A percentile compares a stretch with the other conserved stretches of the same genome.
phyloP scores from a whole-genome alignment of 1,139 yeast species.

The Hemisphaericaspora lyxosophila region DNA sequence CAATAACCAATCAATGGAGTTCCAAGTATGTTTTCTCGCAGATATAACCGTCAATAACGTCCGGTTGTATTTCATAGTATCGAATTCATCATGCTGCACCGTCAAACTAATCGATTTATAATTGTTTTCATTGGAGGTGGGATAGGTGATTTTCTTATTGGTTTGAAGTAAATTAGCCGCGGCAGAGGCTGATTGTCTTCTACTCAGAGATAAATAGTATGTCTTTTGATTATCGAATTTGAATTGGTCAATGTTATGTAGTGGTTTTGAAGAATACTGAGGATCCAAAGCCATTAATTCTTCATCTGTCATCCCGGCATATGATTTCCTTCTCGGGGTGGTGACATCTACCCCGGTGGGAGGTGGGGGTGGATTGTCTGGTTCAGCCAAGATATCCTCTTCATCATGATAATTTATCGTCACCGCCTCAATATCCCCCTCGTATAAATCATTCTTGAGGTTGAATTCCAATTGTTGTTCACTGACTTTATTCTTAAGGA shows the following conservation, averaged over 20 bases:
- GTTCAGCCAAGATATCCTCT: slow-evolving; percentile 7
- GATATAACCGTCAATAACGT: slow-evolving; percentile 40
- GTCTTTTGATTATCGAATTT: slow-evolving; percentile 43
- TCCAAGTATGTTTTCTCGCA: slow-evolving; percentile 50
- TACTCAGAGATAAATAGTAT: slow-evolving; percentile 30
- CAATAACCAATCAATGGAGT: slow-evolving; percentile 41
- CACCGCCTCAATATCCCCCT: slow-evolving; percentile 21
- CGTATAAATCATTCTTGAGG: slow-evolving; percentile 22
- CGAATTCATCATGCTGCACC: slow-evolving; percentile 35
- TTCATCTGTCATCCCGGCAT: slow-evolving; percentile 63
- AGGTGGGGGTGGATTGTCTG: slow-evolving; percentile 5
- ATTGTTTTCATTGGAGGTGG: slow-evolving; percentile 40
- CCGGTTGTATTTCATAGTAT: slow-evolving; percentile 21
- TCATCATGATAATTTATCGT: slow-evolving; percentile 21
- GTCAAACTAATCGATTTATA: slow-evolving; percentile 43
- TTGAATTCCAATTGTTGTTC: slow-evolving; percentile 31
- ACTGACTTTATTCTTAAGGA: slow-evolving; percentile 39
- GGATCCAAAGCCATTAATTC: slow-evolving; percentile 63
- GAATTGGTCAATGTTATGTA: slow-evolving; percentile 35
- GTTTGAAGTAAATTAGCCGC: slow-evolving; percentile 5
- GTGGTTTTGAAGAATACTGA: slow-evolving; percentile 43
- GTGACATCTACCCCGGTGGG: background rate
- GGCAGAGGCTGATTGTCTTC: slow-evolving; percentile 15
- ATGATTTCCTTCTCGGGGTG: slow-evolving; percentile 47
- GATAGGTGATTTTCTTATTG: slow-evolving; percentile 20